phyloP scores from a whole-genome alignment of 2,329 filamentous ascomycete species.

The Mycocentrospora acerina region DNA sequence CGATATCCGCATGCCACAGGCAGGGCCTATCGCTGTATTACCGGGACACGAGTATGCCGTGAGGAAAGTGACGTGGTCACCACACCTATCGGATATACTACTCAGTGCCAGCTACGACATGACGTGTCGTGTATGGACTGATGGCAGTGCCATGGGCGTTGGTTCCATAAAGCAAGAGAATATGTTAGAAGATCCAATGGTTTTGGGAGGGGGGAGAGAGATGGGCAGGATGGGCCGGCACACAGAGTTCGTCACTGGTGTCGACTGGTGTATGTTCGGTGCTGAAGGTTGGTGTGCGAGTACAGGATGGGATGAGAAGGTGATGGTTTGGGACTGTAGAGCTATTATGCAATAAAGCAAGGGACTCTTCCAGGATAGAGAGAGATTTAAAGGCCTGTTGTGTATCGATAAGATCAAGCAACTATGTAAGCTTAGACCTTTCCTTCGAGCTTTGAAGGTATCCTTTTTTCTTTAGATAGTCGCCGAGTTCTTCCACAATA shows the following conservation, averaged over 20 bases:
- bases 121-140: conserved; percentile 93
- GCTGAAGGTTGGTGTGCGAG: conserved; percentile 94
- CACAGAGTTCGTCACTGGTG: conserved; percentile 93
- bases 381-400: background rate
- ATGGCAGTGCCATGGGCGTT: conserved; percentile 61
- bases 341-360: conserved; percentile 60
- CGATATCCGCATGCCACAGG: conserved; percentile 76
- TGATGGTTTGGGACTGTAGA: conserved; percentile 89
- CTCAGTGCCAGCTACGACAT: conserved; percentile 95
- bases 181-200: conserved; percentile 40
- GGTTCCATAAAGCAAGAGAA: conserved; percentile 36
- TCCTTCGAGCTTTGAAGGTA: too few species aligned
- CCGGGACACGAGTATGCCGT: conserved; percentile 90
- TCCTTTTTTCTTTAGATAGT: too few species aligned
- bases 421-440: too few species aligned
- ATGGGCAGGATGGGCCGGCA: conserved; percentile 87
- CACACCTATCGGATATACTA: conserved; percentile 85
- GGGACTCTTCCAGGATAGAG: too few species aligned
- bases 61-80: conserved; percentile 83
- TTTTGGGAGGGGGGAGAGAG: conserved; percentile 62
- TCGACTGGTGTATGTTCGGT: conserved; percentile 98
- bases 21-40: conserved; percentile 72
- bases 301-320: conserved; percentile 88
- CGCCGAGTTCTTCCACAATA: too few species aligned
- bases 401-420: too few species aligned